Conservation (phyloP, 2,329 filamentous ascomycete genomes). For the Colletotrichum tamarilloi region DNA sequence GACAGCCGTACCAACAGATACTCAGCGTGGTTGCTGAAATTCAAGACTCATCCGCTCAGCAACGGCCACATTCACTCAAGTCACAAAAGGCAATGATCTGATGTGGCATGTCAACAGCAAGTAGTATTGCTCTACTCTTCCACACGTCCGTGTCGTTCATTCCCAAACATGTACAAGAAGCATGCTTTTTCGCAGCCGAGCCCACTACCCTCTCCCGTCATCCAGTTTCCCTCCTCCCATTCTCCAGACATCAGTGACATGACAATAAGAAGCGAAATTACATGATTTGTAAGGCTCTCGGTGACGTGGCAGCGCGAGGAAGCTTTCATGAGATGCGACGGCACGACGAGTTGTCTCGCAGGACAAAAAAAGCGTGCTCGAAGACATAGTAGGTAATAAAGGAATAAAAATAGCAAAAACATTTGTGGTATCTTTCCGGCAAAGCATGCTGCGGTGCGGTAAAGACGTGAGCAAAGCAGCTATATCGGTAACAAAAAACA, state of each 20-base stretch:
- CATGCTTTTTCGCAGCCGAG: constrained; percentile 9
- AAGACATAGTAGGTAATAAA: constrained; percentile 6
- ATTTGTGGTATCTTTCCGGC: constrained; percentile 36
- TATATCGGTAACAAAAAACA: constrained; percentile 26
- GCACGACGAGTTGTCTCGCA: constrained; percentile 10
- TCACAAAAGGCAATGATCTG: background rate
- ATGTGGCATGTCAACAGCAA: constrained; percentile 21
- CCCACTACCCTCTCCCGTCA: background rate
- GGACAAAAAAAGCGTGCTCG: background rate
- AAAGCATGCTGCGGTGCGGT: constrained; percentile 34
- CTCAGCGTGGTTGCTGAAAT: too few species aligned
- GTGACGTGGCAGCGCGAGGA: constrained; percentile 4
- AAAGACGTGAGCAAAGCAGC: constrained; percentile 29
- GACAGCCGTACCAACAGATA: too few species aligned
- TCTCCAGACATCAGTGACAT: constrained; percentile 30
- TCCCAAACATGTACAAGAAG: constrained; percentile 29
- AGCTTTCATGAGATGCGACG: background rate
- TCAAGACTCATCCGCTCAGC: too few species aligned
- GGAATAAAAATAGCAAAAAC: constrained; percentile 22
- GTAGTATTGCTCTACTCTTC: constrained; percentile 15
- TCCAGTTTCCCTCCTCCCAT: constrained; percentile 13
- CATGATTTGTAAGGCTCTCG: constrained; percentile 1
- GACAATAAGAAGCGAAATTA: constrained; percentile 25
- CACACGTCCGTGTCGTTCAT: constrained; percentile 3
- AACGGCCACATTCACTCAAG: background rate